Percentiles rank a stretch among this genome's conserved stretches.
Evolutionary conservation across 768 basidiomycete species (phyloP).

Genomic region (Tricholoma sp.): DNA sequence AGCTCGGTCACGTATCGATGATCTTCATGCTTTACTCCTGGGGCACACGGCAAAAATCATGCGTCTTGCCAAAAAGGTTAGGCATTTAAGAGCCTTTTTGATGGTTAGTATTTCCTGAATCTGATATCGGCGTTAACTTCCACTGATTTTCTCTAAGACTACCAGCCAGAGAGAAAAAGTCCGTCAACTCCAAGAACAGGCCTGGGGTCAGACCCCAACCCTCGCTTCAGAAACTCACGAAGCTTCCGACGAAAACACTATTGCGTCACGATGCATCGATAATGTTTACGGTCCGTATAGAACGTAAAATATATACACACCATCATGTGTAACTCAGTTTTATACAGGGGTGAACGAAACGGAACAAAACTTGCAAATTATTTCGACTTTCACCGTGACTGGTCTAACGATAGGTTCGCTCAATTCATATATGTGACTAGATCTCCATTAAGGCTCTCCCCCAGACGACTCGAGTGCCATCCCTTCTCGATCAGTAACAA

Average conservation of each 20-base stretch:
- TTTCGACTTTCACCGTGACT: too few species aligned
- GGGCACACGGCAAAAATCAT: background rate
- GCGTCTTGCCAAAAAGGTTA: background rate
- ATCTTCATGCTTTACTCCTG: background rate
- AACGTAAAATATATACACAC: background rate
- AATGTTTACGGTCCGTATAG: background rate
- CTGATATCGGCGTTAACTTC: too few species aligned
- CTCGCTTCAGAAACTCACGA: background rate
- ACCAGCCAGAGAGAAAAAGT: background rate
- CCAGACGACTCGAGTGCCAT: too few species aligned
- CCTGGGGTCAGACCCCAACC: background rate
- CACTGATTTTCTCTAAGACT: background rate
- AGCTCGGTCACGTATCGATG: background rate
- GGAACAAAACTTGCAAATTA: too few species aligned
- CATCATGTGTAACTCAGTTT: background rate
- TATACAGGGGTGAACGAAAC: background rate
- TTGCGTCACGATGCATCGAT: background rate
- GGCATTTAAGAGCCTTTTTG: background rate
- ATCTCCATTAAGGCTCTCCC: too few species aligned
- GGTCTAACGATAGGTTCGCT: too few species aligned
- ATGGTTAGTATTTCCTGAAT: background rate
- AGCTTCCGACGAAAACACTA: background rate
- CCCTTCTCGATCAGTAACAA: too few species aligned
- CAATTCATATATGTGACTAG: too few species aligned
- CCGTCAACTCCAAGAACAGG: background rate